These are phyloP conservation scores for Torulaspora franciscae DNA, from an alignment of 805 yeast species.

Conservation along the genomic window DNA sequence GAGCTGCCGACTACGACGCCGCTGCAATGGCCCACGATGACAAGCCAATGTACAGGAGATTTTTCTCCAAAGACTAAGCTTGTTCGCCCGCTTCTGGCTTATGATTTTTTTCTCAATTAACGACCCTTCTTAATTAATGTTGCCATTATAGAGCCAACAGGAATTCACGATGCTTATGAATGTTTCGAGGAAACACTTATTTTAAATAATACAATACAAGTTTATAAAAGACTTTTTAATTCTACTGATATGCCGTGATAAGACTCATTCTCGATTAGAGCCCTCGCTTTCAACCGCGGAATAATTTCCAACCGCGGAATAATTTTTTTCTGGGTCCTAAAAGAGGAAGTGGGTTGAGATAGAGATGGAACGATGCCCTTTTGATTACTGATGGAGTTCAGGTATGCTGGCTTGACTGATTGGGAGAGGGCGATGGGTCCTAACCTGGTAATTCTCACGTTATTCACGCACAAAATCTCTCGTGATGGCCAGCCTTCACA, in stretches of 20 bases:
- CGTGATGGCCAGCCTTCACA: background rate
- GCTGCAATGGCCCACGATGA: constrained; percentile 22
- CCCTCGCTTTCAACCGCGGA: too few relatives aligned
- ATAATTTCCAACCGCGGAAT: too few relatives aligned
- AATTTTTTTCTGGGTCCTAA: too few relatives aligned
- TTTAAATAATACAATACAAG: constrained; percentile 2
- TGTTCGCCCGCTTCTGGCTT: background rate
- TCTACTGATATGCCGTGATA: background rate
- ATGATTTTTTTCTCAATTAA: constrained; percentile 5
- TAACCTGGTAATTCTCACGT: background rate
- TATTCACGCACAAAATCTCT: background rate
- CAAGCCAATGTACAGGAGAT: constrained; percentile 23
- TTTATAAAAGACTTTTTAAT: constrained; percentile 1
- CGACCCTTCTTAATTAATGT: constrained; percentile 4
- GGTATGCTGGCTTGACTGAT: too few relatives aligned
- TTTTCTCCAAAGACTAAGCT: constrained; percentile 8
- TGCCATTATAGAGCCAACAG: constrained; percentile 3
- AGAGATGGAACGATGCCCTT: too few relatives aligned
- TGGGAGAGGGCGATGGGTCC: background rate
- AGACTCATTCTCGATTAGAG: too few relatives aligned
- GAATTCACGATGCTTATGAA: constrained; percentile 3
- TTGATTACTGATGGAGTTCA: too few relatives aligned
- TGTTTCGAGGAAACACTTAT: constrained; percentile 4
- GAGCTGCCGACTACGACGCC: constrained; percentile 12
- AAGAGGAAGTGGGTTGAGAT: too few relatives aligned